Evolutionary conservation across 2,329 filamentous ascomycete genomes (phyloP).

Genomic region (Trichoderma sp.): DNA sequence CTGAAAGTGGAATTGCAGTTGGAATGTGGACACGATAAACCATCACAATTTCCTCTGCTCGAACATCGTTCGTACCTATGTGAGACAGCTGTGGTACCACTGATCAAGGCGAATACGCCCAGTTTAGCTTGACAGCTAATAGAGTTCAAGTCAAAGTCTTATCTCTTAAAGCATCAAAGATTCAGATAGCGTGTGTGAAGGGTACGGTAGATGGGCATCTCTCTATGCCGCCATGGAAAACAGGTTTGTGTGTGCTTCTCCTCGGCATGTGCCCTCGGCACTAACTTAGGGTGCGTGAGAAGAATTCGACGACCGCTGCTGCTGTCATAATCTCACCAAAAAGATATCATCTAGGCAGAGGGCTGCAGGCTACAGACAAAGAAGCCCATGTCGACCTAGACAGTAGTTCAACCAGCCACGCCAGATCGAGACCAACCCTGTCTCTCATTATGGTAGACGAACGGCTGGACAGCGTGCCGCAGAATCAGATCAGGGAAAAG

Average conservation of each 20-base stretch:
- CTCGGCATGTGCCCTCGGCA: neutral
- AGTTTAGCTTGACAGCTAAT: slow-evolving; percentile 1
- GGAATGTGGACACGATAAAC: slow-evolving; percentile 19
- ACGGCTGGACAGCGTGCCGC: neutral
- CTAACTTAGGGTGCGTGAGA: neutral
- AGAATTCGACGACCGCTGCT: neutral
- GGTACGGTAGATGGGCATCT: neutral
- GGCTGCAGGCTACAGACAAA: neutral
- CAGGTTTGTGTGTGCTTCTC: neutral
- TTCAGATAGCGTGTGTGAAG: neutral
- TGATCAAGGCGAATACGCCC: neutral
- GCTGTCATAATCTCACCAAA: neutral
- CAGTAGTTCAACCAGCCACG: neutral
- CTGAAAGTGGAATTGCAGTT: slow-evolving; percentile 18
- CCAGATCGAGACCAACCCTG: slow-evolving; percentile 1
- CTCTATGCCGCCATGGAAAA: neutral
- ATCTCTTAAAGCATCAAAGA: neutral
- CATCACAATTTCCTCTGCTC: slow-evolving; percentile 26
- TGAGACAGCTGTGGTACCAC: slow-evolving; percentile 31
- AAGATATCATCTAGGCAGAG: neutral
- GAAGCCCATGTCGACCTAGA: neutral
- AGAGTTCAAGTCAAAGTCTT: slow-evolving; percentile 16
- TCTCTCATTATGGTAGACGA: neutral
- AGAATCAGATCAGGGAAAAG: neutral
- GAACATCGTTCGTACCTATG: slow-evolving; percentile 23